Evolutionary conservation across 352 stramenopile species (phyloP).

Genomic region (Phytophthora gonapodyides): DNA sequence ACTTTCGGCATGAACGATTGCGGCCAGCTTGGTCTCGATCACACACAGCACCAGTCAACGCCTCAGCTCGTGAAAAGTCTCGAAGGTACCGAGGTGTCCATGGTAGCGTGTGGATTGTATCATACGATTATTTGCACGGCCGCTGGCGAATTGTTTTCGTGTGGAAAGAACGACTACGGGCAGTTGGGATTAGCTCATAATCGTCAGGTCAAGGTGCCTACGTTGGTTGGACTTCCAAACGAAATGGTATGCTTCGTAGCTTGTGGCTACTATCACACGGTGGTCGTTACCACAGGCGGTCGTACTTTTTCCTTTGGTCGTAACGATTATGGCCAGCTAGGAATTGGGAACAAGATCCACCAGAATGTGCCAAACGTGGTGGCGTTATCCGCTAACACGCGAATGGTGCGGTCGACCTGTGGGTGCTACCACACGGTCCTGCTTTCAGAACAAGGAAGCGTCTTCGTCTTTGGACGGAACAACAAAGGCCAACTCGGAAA

Average conservation of each 20-base stretch:
- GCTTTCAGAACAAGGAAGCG: conserved; percentile 80
- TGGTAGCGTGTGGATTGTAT: conserved; percentile 84
- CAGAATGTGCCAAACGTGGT: conserved; percentile 79
- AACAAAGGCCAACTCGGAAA: conserved; percentile 91
- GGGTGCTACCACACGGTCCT: conserved; percentile 89
- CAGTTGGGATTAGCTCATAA: conserved; percentile 84
- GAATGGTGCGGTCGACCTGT: conserved; percentile 77
- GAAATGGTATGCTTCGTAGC: conserved; percentile 83
- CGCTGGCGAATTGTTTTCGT: conserved; percentile 70
- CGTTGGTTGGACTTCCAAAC: conserved; percentile 60
- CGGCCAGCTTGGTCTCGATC: conserved; percentile 81
- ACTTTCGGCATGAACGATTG: conserved; percentile 92
- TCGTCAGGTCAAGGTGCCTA: conserved; percentile 73
- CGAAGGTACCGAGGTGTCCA: conserved; percentile 72
- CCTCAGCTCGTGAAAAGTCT: conserved; percentile 79
- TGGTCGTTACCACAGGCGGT: conserved; percentile 67
- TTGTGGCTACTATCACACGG: conserved; percentile 87
- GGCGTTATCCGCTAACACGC: conserved; percentile 64
- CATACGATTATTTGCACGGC: conserved; percentile 83
- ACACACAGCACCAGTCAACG: conserved; percentile 75
- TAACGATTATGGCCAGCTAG: conserved; percentile 89
- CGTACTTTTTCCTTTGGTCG: conserved; percentile 81
- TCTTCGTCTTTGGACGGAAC: conserved; percentile 88
- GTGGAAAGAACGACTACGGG: conserved; percentile 89
- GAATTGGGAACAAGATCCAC: conserved; percentile 84